phyloP scores from a whole-genome alignment of 345 rosid species.

The Boechera divaricarpa region DNA sequence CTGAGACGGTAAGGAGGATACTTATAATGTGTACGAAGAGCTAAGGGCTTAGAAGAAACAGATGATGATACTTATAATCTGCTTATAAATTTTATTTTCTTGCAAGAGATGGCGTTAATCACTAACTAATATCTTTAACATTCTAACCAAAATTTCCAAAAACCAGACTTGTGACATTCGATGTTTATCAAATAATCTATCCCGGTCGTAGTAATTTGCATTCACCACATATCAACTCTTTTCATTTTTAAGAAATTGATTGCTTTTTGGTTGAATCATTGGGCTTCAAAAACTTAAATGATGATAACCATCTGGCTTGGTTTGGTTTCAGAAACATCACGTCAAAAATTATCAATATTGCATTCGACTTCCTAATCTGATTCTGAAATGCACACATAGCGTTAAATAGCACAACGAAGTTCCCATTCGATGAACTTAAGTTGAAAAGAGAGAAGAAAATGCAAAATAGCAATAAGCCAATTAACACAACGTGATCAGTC shows the following conservation, averaged over 20 bases:
- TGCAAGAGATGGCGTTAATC: no score
- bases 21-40: no score
- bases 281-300: background rate
- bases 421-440: background rate
- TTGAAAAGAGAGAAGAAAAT: background rate
- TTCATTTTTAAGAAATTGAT: background rate
- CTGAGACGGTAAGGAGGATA: no score
- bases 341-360: background rate
- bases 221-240: background rate
- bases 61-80: no score
- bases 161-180: no score
- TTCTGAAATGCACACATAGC: background rate
- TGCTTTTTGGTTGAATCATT: background rate
- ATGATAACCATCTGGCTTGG: background rate
- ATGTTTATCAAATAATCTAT: background rate
- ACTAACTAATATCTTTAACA: no score
- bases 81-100: no score
- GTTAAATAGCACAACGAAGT: background rate
- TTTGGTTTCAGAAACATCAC: background rate
- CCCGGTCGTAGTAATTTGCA: background rate
- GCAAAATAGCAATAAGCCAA: background rate
- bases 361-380: background rate
- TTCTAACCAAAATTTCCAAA: no score
- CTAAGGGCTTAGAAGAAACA: no score
- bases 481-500: background rate